Base-by-base conservation (phyloP, 2,329 filamentous ascomycete species). In the Colletotrichum simmondsii region DNA sequence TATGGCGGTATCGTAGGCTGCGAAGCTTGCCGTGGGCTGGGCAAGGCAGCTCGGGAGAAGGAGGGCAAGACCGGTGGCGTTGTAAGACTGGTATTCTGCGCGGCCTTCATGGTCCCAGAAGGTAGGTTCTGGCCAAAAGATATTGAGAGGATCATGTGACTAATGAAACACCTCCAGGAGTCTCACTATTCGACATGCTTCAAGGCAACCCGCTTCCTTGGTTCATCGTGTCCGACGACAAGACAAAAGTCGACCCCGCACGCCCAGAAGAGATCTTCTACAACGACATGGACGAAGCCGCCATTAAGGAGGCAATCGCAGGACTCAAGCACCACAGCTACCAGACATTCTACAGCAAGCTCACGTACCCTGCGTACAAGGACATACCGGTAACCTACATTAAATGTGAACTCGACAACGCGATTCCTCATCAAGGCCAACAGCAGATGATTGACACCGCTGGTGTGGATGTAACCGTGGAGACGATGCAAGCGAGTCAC, bases 1-100 rank as follows among this genome's bases (percentile, higher is more conserved):
- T 86, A 84, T 76, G 80, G 82, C 2, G 83, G 83, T 11, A 76
- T 82, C 0, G 74, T 82, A 0, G 79, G 77, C 2, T 78, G 77
- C 6, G 80, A 82, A 66, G 80, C 79, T 1, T 69, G 82, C 2
- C 76, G 76, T 3, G 81, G 80, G 0, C 66, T 82, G 2, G 75
- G 76, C 12, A 80, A 81, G 65, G 75, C 75, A 52, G 77, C 79
- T 60, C 73, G 82, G 8, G 74, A 76, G 54, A 67, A 59, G 5
- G 65, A 75, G 3, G 80, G 81, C 0, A 76, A 79, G 57, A 77
- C 77, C 52, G 83, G 83, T 1, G 82, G 81, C 1, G 76, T 84
- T 2, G 70, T 80, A 2, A 77, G 74, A 65, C 65, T 76, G 8
- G 79, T 75, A 11, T 82, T 60, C 14, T 63, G 42, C 28, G 37